Base-by-base conservation (phyloP, 176 grass and related monocot species). In the Phoenix roebelenii region DNA sequence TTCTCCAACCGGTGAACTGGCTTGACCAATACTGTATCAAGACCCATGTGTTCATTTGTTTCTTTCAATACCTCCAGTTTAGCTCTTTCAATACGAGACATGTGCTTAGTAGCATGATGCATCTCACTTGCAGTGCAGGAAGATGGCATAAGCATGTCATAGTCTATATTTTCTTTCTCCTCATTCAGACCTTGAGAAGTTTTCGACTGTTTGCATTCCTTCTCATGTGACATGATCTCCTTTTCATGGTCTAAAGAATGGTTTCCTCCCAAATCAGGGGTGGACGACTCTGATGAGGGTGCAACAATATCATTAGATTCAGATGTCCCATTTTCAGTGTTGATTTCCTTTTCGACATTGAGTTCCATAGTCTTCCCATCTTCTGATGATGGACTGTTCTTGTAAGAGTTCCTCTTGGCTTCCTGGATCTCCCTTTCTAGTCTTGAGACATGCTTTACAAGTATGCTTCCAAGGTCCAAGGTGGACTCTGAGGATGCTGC, bases 391-490 rank as follows among this genome's bases (percentile, higher is more conserved):
- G 52, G 52, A 12, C 30, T 75, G 32, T 71, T 50, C 63, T 23
- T 58, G 44, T 76, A 54, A 18, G 69, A 56, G 14, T 69, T 85
- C 66, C 75, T 84, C 67, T 81, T 89, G 23, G 72, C 75, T 76
- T 82, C 78, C 55, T 79, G 52, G 15, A 89, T 64, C 44, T 89
- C 86, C 74, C 60, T 70, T 76, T 89, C 82, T 28, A 89, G 71
- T 73, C 75, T 76, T 54, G 86, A 85, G 15, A 82, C 49, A 73
- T 70, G 82, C 68, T 85, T 82, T 50, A 85, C 72, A 52, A 82
- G 72, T 79, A 89, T 69, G 49, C 68, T 89, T 25, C 72, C 60
- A 23, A 85, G 30, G n/a, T 81, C 78, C 57, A 55, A 59, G 72
- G 55, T 53, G 50, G 58, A 60, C 58, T 69, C 75, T 64, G 48